Percentiles rank a stretch among this genome's conserved stretches.
Conservation (phyloP, 306 rosid genomes). For the Lagenaria siceraria region DNA sequence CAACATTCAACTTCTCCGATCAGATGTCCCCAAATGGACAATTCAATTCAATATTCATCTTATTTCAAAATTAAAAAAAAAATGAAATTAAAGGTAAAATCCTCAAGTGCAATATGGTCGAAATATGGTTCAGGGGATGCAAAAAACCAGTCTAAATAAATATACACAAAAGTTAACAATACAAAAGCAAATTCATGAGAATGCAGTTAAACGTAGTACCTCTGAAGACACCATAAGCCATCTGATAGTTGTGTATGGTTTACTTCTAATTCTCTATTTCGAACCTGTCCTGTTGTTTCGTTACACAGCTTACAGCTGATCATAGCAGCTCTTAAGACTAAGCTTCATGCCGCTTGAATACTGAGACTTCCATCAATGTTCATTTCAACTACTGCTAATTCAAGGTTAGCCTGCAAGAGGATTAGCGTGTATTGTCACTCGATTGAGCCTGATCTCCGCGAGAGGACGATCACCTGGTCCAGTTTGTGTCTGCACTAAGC, state of each 20-base stretch:
- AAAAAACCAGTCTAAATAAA: not conserved
- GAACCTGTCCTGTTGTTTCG: not conserved
- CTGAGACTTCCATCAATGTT: not conserved
- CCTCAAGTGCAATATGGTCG: not conserved
- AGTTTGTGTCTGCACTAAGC: constrained; percentile 69
- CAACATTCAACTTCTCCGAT: too few species aligned
- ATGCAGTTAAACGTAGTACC: not conserved
- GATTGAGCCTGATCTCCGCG: constrained; percentile 89
- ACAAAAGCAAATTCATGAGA: not conserved
- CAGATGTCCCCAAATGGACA: too few species aligned
- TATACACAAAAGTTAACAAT: not conserved
- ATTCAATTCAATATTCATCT: too few species aligned
- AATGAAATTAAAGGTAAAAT: not conserved
- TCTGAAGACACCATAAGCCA: not conserved
- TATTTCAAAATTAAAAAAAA: too few species aligned
- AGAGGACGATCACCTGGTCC: constrained; percentile 91
- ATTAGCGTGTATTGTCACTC: constrained; percentile 73
- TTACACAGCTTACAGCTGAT: not conserved
- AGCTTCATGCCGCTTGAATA: not conserved
- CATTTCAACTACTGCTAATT: not conserved
- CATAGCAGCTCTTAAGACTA: not conserved
- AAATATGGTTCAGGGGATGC: too few species aligned
- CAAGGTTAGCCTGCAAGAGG: constrained; percentile 62
- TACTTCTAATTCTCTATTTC: not conserved
- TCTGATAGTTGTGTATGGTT: not conserved